Percentiles rank a stretch among this genome's conserved stretches.
phyloP scores from a whole-genome alignment of 495 filamentous ascomycete genomes.

The Penicillium daleae region DNA sequence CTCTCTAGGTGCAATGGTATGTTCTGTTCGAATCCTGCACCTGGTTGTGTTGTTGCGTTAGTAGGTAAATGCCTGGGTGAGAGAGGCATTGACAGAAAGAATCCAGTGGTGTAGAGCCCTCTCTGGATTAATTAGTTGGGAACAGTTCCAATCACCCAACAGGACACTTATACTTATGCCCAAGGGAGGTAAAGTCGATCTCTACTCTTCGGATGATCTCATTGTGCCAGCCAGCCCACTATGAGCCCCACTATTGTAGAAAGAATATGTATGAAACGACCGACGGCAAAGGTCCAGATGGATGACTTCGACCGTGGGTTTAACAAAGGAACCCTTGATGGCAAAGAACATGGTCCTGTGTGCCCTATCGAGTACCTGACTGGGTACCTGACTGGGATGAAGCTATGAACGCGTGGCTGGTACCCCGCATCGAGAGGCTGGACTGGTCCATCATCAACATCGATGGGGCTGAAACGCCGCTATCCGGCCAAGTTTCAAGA shows the following conservation, averaged over 20 bases:
- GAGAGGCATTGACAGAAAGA: neutral
- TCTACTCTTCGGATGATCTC: neutral
- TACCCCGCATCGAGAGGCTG: conserved; percentile 12
- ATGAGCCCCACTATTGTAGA: neutral
- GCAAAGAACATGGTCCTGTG: neutral
- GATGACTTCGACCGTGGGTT: neutral
- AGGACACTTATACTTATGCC: neutral
- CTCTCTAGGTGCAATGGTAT: too few species aligned
- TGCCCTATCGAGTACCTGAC: neutral
- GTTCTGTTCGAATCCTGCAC: neutral
- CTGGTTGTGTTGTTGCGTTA: neutral
- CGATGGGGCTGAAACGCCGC: conserved; percentile 9
- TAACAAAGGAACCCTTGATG: neutral
- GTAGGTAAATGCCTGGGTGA: neutral
- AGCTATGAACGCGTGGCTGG: conserved; percentile 5
- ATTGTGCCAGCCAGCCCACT: neutral
- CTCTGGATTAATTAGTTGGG: neutral
- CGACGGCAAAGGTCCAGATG: neutral
- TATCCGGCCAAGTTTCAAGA: conserved; percentile 3
- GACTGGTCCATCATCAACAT: conserved; percentile 7
- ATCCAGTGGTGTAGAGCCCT: neutral
- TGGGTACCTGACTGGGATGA: neutral
- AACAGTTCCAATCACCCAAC: neutral
- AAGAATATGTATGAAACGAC: neutral
- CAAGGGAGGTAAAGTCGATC: neutral